phyloP scores from a whole-genome alignment of 129 eudicot genomes.

The Artemisia tridentata region DNA sequence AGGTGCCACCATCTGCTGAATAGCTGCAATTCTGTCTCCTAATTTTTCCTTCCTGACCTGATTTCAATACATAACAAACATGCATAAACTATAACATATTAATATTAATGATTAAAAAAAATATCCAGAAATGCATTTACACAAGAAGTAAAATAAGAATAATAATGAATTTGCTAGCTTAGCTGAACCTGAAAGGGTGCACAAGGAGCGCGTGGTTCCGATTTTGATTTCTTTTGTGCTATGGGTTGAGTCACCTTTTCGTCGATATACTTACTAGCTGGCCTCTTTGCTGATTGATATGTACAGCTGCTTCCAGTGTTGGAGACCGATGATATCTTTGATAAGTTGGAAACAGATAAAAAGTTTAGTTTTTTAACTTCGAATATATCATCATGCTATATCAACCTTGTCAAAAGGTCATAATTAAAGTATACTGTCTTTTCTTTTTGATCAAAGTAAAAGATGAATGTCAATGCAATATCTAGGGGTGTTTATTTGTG shows the following conservation, averaged over 20 bases:
- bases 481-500: too few relatives aligned
- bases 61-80: conserved; percentile 15
- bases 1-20: conserved; percentile 94
- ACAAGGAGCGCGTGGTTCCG: conserved; percentile 70
- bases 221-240: conserved; percentile 51
- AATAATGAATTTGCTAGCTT: not conserved
- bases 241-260: conserved; percentile 42
- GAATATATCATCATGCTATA: not conserved
- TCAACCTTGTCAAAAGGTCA: conserved; percentile 31
- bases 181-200: conserved; percentile 73
- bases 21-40: conserved; percentile 96
- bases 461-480: conserved; percentile 8
- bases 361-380: conserved; percentile 24
- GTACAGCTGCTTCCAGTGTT: conserved; percentile 26
- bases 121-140: not conserved
- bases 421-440: conserved; percentile 10
- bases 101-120: not conserved
- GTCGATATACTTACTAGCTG: conserved; percentile 46
- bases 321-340: conserved; percentile 43
- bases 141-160: not conserved
- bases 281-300: conserved; percentile 51
- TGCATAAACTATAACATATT: not conserved
- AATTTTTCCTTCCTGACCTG: conserved; percentile 90
- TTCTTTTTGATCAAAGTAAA: too few relatives aligned
- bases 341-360: conserved; percentile 34